Evolutionary conservation across 768 basidiomycete species (phyloP), one percentile per base, ranked within the genome.

Genomic region (Trametopsis cervina): DNA sequence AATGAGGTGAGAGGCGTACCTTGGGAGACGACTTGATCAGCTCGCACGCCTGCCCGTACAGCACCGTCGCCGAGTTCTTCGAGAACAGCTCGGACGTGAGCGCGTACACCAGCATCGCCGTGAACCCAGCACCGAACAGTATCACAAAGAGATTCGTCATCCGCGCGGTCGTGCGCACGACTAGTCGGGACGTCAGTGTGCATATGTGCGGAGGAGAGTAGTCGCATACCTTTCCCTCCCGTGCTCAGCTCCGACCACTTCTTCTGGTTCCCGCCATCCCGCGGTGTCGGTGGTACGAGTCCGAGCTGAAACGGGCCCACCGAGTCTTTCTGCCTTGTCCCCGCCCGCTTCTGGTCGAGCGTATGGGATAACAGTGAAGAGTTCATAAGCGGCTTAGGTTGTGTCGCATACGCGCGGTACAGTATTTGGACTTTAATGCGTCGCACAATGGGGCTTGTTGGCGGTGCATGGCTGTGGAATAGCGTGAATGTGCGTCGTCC

Each of bases 71-170:
- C 22, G 88, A 90, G 61, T 92, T 92, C 61, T 77, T 81, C n/a
- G 89, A 89, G 63, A 90, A 89, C 5, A 91, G 69, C 59, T 92
- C 89, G 5, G 89, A 83, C 13, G 84, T 83, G 25, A 91, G 72
- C 18, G 85, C 85, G 60, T 90, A 92, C 21, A 81, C 66, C 27
- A 92, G 74, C 33, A 92, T 73, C 5, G 77, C 76, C 24, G 87
- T 86, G 21, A 92, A 69, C 15, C 86, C 84, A 4, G 88, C 89
- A n/a, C 89, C 89, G 24, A 89, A 66, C 15, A 92, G 59, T 47
- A 79, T 78, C 36, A 80, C 76, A 6, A 70, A 66, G 20, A 78
- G 53, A 52, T 74, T 79, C 4, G 75, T 68, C 45, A 75, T 75
- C 41, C 78, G 65, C 33, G 75, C 73, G 1, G 78, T 75, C 29